Percentiles rank a stretch among this genome's conserved stretches.
Conservation (phyloP, 2,329 filamentous ascomycete species). For the Colletotrichum sojae region DNA sequence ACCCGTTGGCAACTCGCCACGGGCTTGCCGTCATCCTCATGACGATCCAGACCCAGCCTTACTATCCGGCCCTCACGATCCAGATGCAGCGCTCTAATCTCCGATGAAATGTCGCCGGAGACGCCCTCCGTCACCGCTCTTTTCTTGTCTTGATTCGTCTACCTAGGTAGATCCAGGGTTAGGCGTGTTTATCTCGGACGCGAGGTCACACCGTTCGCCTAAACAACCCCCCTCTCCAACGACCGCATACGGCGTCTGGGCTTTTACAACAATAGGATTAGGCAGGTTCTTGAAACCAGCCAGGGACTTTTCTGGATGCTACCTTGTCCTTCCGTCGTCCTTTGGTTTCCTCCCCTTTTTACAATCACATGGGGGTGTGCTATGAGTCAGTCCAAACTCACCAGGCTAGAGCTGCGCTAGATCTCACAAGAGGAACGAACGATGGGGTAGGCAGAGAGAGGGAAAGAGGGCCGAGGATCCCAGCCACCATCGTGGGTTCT, state of each 20-base stretch:
- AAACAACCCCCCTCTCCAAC: neutral
- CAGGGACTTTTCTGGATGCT: neutral
- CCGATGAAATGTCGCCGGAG: constrained; percentile 11
- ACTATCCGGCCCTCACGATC: neutral
- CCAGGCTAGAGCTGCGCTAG: neutral
- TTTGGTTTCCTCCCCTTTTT: neutral
- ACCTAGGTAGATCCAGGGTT: neutral
- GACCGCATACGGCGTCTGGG: neutral
- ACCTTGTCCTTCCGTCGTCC: neutral
- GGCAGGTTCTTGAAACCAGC: neutral
- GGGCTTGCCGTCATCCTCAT: constrained; percentile 1
- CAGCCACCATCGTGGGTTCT: constrained; percentile 9
- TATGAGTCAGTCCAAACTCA: neutral
- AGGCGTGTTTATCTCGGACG: constrained; percentile 3
- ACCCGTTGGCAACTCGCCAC: constrained; percentile 6
- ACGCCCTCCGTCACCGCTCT: neutral
- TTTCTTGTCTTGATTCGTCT: constrained; percentile 1
- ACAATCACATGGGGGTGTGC: neutral
- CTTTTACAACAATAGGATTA: neutral
- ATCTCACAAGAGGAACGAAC: neutral
- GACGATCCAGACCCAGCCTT: constrained; percentile 8
- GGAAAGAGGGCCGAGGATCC: constrained; percentile 1
- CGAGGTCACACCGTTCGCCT: constrained; percentile 19
- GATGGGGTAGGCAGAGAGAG: neutral
- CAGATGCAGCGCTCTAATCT: neutral